These are phyloP conservation scores for Ballota nigra DNA, from an alignment of 257 asterid species.

Conservation along the genomic window DNA sequence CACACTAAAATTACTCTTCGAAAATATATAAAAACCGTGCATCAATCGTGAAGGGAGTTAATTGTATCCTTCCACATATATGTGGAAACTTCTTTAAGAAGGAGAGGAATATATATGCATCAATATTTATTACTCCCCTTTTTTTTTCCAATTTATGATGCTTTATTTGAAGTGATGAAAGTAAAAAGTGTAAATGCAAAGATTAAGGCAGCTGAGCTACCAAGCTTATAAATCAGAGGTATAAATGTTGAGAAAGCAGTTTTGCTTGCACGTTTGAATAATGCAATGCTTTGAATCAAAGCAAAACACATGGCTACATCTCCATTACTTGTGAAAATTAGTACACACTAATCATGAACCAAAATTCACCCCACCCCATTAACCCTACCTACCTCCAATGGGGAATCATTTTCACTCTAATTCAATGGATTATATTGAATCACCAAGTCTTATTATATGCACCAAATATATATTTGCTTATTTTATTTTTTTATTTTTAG, in stretches of 20 bases:
- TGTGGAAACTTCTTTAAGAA: too few species aligned
- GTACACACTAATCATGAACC: neutral
- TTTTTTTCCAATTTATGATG: neutral
- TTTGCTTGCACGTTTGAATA: constrained; percentile 29
- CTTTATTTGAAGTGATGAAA: neutral
- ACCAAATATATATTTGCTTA: too few species aligned
- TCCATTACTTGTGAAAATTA: constrained; percentile 13
- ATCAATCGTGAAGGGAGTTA: too few species aligned
- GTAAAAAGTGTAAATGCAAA: neutral
- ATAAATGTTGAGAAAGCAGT: constrained; percentile 15
- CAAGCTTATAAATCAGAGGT: neutral
- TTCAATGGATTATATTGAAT: neutral
- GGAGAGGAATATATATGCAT: too few species aligned
- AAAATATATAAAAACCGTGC: too few species aligned
- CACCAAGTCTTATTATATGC: too few species aligned
- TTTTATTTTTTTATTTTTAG: too few species aligned
- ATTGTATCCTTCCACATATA: too few species aligned
- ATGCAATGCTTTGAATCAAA: constrained; percentile 26
- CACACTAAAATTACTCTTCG: too few species aligned
- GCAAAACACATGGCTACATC: constrained; percentile 22
- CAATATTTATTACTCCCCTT: too few species aligned
- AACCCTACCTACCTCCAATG: neutral
- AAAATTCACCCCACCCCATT: neutral
- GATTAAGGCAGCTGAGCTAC: constrained; percentile 22
- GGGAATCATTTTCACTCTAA: neutral